phyloP scores from a whole-genome alignment of 1,139 yeast species.

The Torulaspora globosa region DNA sequence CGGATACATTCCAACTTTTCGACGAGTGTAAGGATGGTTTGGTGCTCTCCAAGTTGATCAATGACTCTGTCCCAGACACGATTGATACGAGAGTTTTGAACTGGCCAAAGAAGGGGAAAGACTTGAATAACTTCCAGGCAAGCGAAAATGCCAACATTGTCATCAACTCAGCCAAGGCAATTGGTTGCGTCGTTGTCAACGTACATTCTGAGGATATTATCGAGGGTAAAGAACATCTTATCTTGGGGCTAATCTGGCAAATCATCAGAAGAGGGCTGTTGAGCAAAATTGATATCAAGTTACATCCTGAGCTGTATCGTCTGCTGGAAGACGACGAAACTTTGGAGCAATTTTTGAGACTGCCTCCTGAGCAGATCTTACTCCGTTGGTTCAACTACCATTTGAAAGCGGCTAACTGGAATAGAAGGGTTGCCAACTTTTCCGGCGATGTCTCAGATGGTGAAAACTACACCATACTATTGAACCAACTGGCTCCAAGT shows the following conservation, averaged over 20 bases:
- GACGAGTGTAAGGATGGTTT: conserved; percentile 97
- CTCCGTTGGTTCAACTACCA: conserved; percentile 98
- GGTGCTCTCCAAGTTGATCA: conserved; percentile 85
- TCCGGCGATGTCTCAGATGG: conserved; percentile 89
- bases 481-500: conserved; percentile 84
- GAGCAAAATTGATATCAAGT: conserved; percentile 89
- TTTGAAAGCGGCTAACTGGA: conserved; percentile 88
- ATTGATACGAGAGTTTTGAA: conserved; percentile 97
- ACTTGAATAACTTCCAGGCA: conserved; percentile 91
- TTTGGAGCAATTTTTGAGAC: conserved; percentile 87
- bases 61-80: conserved; percentile 97
- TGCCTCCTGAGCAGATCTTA: conserved; percentile 96
- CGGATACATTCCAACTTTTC: conserved; percentile 90
- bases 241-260: conserved; percentile 96
- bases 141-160: conserved; percentile 96
- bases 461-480: conserved; percentile 85
- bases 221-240: conserved; percentile 94
- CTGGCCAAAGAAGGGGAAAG: conserved; percentile 73
- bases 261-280: conserved; percentile 92
- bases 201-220: conserved; percentile 96
- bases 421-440: conserved; percentile 80
- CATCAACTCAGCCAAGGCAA: conserved; percentile 96
- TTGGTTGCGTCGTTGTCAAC: conserved; percentile 96
- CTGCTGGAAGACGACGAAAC: conserved; percentile 95
- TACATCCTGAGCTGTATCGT: conserved; percentile 95